Conservation (phyloP, 2,329 filamentous ascomycete genomes). For the Dothistroma pini region DNA sequence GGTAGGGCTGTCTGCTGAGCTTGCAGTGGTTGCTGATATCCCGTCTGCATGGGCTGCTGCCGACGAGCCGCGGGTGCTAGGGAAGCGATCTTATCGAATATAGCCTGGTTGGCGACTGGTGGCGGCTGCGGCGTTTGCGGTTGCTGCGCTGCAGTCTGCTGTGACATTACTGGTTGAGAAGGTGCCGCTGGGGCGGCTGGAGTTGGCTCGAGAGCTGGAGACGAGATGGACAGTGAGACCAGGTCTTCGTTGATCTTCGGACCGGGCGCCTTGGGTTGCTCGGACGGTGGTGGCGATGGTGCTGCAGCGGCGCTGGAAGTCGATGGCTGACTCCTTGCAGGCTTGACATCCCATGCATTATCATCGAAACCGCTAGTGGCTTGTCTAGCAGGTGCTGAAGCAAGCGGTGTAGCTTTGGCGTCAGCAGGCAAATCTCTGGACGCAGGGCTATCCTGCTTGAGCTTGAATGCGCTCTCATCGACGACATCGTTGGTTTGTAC, state of each 20-base stretch:
- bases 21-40: constrained; percentile 27
- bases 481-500: constrained; percentile 81
- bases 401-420: constrained; percentile 48
- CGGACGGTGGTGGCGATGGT: constrained; percentile 38
- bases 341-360: constrained; percentile 95
- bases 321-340: constrained; percentile 56
- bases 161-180: constrained; percentile 39
- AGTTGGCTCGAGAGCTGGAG: constrained; percentile 56
- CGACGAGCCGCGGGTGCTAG: constrained; percentile 27
- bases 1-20: constrained; percentile 42
- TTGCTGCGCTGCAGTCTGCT: constrained; percentile 34
- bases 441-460: constrained; percentile 47
- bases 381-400: constrained; percentile 44
- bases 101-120: constrained; percentile 41
- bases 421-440: constrained; percentile 44
- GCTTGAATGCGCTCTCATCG: constrained; percentile 79
- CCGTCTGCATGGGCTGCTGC: constrained; percentile 36
- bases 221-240: constrained; percentile 63
- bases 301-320: constrained; percentile 37
- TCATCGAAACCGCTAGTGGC: constrained; percentile 74
- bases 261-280: constrained; percentile 39
- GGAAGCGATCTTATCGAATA: constrained; percentile 50
- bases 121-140: constrained; percentile 40
- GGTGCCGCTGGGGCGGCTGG: constrained; percentile 45
- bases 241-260: constrained; percentile 65